Percentiles rank a stretch among this genome's conserved stretches.
Conservation (phyloP, 225 moss, liverwort and hornwort genomes). For the Climacium dendroides region DNA sequence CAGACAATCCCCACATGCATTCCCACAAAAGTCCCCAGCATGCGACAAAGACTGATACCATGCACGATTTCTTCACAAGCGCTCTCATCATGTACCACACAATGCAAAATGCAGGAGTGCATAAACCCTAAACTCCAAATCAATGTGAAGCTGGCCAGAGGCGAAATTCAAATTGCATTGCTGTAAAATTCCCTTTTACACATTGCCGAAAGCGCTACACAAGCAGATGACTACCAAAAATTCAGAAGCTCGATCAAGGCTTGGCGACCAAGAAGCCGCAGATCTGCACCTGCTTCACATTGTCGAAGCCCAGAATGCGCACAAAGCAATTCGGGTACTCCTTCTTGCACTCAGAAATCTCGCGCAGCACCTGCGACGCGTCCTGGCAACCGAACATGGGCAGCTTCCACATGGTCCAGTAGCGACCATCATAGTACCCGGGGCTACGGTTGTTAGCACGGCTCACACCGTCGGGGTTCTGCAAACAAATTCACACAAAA, state of each 20-base stretch:
- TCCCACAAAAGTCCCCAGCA: background rate
- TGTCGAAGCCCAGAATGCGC: slow-evolving; percentile 46
- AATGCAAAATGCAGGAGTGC: background rate
- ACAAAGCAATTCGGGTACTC: slow-evolving; percentile 15
- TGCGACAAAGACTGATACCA: background rate
- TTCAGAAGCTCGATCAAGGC: background rate
- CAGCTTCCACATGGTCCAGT: slow-evolving; percentile 81
- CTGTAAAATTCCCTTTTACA: background rate
- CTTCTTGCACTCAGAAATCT: slow-evolving; percentile 29
- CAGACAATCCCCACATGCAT: background rate
- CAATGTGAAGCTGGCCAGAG: no score
- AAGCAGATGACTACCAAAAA: background rate
- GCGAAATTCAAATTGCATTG: background rate
- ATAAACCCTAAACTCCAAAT: background rate
- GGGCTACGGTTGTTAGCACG: background rate
- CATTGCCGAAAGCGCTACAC: background rate
- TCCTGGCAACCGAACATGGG: slow-evolving; percentile 20
- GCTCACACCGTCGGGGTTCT: background rate
- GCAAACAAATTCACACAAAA: no score
- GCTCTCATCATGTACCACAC: background rate
- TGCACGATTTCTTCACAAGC: background rate
- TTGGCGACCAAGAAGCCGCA: slow-evolving; percentile 8
- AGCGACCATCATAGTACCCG: slow-evolving; percentile 57
- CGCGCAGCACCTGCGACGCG: slow-evolving; percentile 19
- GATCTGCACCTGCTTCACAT: slow-evolving; percentile 16